phyloP scores from a whole-genome alignment of 768 basidiomycete species.

The Crassisporium funariophilum region DNA sequence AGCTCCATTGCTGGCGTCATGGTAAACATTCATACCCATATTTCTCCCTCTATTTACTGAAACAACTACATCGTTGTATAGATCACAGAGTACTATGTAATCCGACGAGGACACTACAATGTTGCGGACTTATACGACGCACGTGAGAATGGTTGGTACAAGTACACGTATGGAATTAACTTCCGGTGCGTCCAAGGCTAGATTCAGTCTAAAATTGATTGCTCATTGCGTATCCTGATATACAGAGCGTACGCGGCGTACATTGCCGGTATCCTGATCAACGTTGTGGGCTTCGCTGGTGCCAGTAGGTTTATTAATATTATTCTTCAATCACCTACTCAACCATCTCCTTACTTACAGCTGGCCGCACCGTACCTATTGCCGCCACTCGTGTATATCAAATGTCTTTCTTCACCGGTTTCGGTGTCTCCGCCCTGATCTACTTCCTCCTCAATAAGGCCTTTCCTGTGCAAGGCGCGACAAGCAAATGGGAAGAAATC shows the following conservation, averaged over 20 bases:
- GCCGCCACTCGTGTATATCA: conserved; percentile 74
- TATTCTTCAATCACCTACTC: conserved; percentile 2
- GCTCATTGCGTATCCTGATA: neutral
- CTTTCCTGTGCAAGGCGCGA: conserved; percentile 60
- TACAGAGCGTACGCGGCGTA: conserved; percentile 66
- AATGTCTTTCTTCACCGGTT: conserved; percentile 85
- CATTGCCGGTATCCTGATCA: conserved; percentile 75
- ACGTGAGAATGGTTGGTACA: conserved; percentile 66
- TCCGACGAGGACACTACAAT: conserved; percentile 70
- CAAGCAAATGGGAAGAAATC: conserved; percentile 52
- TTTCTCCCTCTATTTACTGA: neutral
- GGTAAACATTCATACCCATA: conserved; percentile 37
- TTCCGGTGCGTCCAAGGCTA: conserved; percentile 56
- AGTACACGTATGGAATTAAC: conserved; percentile 75
- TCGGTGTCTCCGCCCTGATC: conserved; percentile 64
- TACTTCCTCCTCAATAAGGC: conserved; percentile 62
- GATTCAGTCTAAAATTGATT: conserved; percentile 1
- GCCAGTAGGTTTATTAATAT: conserved; percentile 49
- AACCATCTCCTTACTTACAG: conserved; percentile 25
- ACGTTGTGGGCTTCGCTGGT: conserved; percentile 80
- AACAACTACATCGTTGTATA: conserved; percentile 22
- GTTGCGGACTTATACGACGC: conserved; percentile 70
- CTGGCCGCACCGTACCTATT: conserved; percentile 62
- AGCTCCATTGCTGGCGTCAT: conserved; percentile 83
- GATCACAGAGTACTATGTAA: conserved; percentile 80